These are phyloP conservation scores for Harringtonia aguacate DNA, from an alignment of 2,329 filamentous ascomycete species.

Conservation along the genomic window DNA sequence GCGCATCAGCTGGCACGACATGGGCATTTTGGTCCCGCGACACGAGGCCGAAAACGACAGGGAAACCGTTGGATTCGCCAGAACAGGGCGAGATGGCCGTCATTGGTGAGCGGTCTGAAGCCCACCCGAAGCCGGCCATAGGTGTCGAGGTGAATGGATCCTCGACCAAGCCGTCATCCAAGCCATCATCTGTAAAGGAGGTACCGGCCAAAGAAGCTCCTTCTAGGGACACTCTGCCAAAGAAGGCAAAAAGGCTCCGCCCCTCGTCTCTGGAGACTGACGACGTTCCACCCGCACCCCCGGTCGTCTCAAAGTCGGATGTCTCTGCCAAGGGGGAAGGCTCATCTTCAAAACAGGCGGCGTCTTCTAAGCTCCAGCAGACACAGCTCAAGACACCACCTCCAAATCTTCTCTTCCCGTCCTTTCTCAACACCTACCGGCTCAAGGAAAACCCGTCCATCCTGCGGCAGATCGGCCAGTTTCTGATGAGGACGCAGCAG, in stretches of 20 bases:
- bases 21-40: slow-evolving; percentile 77
- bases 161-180: slow-evolving; percentile 22
- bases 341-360: slow-evolving; percentile 2
- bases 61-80: slow-evolving; percentile 15
- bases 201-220: slow-evolving; percentile 13
- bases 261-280: slow-evolving; percentile 39
- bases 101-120: slow-evolving; percentile 44
- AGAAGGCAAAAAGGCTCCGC: slow-evolving; percentile 38
- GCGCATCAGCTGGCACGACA: slow-evolving; percentile 44
- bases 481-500: slow-evolving; percentile 46
- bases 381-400: slow-evolving; percentile 26
- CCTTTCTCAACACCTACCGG: slow-evolving; percentile 57
- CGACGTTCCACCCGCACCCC: slow-evolving; percentile 22
- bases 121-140: slow-evolving; percentile 37
- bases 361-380: not conserved
- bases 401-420: slow-evolving; percentile 58
- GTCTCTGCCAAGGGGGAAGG: slow-evolving; percentile 15
- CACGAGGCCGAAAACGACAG: slow-evolving; percentile 24
- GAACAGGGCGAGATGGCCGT: slow-evolving; percentile 46
- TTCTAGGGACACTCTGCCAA: slow-evolving; percentile 18
- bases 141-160: slow-evolving; percentile 35
- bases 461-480: slow-evolving; percentile 51
- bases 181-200: slow-evolving; percentile 23
- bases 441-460: slow-evolving; percentile 59
- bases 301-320: slow-evolving; percentile 23